Percentiles rank a stretch among this genome's conserved stretches.
phyloP scores from a whole-genome alignment of 1,139 yeast species.

The Nakaseomyces nivariensis region DNA sequence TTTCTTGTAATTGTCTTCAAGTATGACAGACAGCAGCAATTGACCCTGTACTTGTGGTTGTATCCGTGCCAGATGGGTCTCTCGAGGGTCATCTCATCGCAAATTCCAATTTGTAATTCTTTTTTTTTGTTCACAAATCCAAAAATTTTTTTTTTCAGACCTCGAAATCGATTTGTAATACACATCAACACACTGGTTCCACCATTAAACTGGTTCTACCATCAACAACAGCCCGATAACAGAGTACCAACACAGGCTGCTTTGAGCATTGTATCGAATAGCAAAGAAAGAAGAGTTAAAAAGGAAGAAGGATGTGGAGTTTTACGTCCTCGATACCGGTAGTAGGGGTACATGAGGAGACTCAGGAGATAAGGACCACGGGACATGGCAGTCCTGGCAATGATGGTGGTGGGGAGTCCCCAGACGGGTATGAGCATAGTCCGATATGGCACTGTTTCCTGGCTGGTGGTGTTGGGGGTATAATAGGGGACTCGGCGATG shows the following conservation, averaged over 20 bases:
- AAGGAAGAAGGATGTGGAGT: conserved; percentile 15
- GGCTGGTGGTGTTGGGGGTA: conserved; percentile 95
- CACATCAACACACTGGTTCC: too few species aligned
- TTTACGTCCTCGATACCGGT: conserved; percentile 25
- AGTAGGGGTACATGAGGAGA: conserved; percentile 18
- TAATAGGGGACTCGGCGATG: conserved; percentile 87
- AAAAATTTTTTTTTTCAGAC: too few species aligned
- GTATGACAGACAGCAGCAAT: not conserved
- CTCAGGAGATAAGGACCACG: conserved; percentile 3
- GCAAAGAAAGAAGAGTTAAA: not conserved
- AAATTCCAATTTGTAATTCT: too few species aligned
- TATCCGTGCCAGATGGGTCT: too few species aligned
- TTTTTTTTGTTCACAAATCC: too few species aligned
- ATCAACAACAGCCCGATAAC: too few species aligned
- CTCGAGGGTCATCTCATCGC: not conserved
- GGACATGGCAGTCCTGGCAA: conserved; percentile 4
- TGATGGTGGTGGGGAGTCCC: conserved; percentile 4
- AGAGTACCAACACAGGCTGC: too few species aligned
- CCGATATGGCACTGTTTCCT: conserved; percentile 57
- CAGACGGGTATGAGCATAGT: conserved; percentile 7
- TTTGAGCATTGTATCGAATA: too few species aligned
- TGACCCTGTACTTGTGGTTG: too few species aligned
- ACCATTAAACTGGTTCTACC: too few species aligned
- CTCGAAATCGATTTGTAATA: not conserved
- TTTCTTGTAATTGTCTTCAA: not conserved